These are phyloP conservation scores for Mycena olivaceomarginata DNA, from an alignment of 768 basidiomycete species.

Conservation along the genomic window DNA sequence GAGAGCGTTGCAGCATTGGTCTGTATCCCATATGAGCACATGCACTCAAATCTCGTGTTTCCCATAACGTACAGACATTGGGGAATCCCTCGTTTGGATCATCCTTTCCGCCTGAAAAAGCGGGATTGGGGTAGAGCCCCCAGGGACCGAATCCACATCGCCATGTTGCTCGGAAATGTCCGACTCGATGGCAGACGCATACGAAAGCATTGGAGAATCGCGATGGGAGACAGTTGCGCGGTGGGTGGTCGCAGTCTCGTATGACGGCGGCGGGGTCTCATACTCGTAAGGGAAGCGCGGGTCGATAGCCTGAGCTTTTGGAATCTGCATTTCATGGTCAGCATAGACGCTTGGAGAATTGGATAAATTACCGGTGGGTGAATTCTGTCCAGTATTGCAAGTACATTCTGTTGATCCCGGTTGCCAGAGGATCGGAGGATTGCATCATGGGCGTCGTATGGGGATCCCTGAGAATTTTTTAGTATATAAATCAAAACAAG, in stretches of 20 bases:
- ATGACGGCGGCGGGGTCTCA: constrained; percentile 41
- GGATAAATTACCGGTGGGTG: constrained; percentile 7
- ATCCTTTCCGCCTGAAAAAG: background rate
- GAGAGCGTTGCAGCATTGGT: background rate
- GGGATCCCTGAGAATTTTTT: constrained; percentile 17
- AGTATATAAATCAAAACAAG: background rate
- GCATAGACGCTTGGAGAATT: too few relatives aligned
- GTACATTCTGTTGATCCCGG: background rate
- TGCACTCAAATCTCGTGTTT: too few relatives aligned
- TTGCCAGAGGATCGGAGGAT: constrained; percentile 9
- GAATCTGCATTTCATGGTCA: background rate
- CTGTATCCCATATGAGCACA: background rate
- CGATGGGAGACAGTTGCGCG: background rate
- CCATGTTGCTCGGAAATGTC: background rate
- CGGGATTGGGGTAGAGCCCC: background rate
- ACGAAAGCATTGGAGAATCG: background rate
- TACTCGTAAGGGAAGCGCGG: constrained; percentile 30
- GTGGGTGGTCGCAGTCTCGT: constrained; percentile 28
- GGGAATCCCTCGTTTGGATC: background rate
- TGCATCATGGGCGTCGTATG: constrained; percentile 39
- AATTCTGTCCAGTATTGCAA: constrained; percentile 31
- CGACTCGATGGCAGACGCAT: background rate
- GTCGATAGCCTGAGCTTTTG: background rate
- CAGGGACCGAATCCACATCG: background rate
- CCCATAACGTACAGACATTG: background rate